Percentiles rank a stretch among this genome's conserved stretches.
Evolutionary conservation across 305 asterid species (phyloP).

Genomic region (Caryopteris hybrid): DNA sequence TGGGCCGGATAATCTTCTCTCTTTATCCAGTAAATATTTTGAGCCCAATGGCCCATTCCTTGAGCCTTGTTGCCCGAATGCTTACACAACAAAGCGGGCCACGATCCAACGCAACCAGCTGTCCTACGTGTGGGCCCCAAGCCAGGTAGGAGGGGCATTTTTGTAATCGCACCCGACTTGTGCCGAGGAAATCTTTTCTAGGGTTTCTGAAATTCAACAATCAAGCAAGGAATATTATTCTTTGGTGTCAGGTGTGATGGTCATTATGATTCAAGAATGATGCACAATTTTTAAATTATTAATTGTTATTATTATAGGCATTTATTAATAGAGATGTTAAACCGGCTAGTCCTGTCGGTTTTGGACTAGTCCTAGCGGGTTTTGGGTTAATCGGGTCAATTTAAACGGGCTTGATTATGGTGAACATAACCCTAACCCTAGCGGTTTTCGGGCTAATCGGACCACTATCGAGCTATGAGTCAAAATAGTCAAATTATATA

Average conservation of each 20-base stretch:
- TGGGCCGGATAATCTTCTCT: not conserved
- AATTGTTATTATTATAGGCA: too few species aligned
- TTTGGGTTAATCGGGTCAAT: too few species aligned
- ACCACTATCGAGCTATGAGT: too few species aligned
- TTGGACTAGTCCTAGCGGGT: too few species aligned
- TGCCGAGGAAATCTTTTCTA: not conserved
- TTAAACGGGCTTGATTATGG: too few species aligned
- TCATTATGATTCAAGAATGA: constrained; percentile 7
- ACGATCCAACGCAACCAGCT: constrained; percentile 16
- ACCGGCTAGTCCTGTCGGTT: too few species aligned
- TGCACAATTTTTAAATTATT: too few species aligned
- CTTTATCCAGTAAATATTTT: not conserved
- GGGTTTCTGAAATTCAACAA: constrained; percentile 18
- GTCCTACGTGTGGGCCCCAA: constrained; percentile 24
- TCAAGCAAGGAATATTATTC: constrained; percentile 22
- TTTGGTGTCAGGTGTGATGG: constrained; percentile 10
- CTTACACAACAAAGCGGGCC: not conserved
- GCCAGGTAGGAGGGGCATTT: constrained; percentile 3
- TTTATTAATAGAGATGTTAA: too few species aligned
- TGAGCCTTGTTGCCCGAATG: not conserved
- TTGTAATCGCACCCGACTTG: constrained; percentile 8
- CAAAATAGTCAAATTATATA: too few species aligned
- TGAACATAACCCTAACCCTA: too few species aligned
- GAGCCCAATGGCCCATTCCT: not conserved
- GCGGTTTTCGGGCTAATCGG: too few species aligned